A percentile compares a stretch with the other conserved stretches of the same genome.
Evolutionary conservation across 371 early-diverging fungal genomes (phyloP).

Genomic region (Funneliformis caledonium): DNA sequence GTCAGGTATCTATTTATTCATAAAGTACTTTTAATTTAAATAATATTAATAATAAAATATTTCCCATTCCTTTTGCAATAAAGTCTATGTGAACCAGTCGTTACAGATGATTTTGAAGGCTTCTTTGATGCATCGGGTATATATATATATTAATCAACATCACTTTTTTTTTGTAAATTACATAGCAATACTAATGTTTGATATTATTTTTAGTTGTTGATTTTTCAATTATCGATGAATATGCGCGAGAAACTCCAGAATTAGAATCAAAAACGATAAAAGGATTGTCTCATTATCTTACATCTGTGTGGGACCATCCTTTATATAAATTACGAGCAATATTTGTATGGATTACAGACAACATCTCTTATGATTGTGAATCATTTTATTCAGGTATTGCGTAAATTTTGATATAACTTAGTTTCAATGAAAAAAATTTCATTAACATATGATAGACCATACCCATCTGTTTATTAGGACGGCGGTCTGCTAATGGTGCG

Average conservation of each 20-base stretch:
- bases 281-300: slow-evolving; percentile 48
- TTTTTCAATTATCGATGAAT: slow-evolving; percentile 49
- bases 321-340: slow-evolving; percentile 52
- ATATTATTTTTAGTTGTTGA: slow-evolving; percentile 36
- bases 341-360: slow-evolving; percentile 52
- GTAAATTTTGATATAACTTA: neutral
- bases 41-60: too few relatives aligned
- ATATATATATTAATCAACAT: neutral
- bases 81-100: slow-evolving; percentile 8
- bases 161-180: neutral
- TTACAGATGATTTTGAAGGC: neutral
- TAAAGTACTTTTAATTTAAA: neutral
- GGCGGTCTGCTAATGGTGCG: slow-evolving; percentile 36
- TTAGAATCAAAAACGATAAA: slow-evolving; percentile 40
- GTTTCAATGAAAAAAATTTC: neutral
- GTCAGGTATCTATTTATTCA: neutral
- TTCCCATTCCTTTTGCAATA: neutral
- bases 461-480: neutral
- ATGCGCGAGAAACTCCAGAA: slow-evolving; percentile 49
- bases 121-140: slow-evolving; percentile 19
- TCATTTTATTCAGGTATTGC: slow-evolving; percentile 45
- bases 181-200: neutral
- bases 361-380: slow-evolving; percentile 53
- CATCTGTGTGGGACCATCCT: slow-evolving; percentile 45
- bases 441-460: neutral